Evolutionary conservation across 1,139 yeast genomes (phyloP).

Genomic region (Yamadazyma triangularis): DNA sequence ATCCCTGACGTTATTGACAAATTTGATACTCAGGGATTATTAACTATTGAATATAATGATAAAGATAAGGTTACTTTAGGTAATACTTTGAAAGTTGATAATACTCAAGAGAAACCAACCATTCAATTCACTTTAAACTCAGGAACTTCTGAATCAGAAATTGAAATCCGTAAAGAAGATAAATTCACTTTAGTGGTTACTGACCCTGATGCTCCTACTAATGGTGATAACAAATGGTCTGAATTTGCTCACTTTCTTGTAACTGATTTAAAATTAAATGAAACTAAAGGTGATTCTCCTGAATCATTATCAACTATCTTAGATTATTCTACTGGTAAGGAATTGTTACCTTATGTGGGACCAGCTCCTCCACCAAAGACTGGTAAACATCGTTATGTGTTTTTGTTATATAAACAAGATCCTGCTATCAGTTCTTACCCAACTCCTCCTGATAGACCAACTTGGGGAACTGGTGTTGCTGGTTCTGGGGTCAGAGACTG

Average conservation of each 20-base stretch:
- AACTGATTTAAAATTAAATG: conserved; percentile 52
- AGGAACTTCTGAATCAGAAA: conserved; percentile 31
- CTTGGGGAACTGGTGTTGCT: conserved; percentile 81
- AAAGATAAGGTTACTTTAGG: conserved; percentile 74
- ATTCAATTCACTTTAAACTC: conserved; percentile 65
- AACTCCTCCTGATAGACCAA: conserved; percentile 60
- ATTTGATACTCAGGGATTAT: conserved; percentile 42
- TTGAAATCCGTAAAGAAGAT: conserved; percentile 44
- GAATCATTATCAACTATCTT: conserved; percentile 32
- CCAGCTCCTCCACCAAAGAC: conserved; percentile 86
- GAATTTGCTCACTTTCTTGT: conserved; percentile 79
- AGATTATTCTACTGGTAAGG: conserved; percentile 36
- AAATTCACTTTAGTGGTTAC: conserved; percentile 72
- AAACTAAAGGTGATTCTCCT: conserved; percentile 16
- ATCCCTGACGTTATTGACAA: conserved; percentile 59
- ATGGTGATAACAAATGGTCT: conserved; percentile 79
- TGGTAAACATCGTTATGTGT: conserved; percentile 79
- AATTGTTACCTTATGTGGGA: conserved; percentile 51
- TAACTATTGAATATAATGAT: conserved; percentile 45
- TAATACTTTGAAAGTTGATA: conserved; percentile 59
- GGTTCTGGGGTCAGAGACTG: conserved; percentile 75
- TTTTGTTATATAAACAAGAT: conserved; percentile 65
- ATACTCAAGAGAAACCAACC: conserved; percentile 61
- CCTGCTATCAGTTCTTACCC: conserved; percentile 26
- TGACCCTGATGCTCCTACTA: conserved; percentile 92